phyloP scores from a whole-genome alignment of 106 monocot genomes.

The Dendrobium nobile region DNA sequence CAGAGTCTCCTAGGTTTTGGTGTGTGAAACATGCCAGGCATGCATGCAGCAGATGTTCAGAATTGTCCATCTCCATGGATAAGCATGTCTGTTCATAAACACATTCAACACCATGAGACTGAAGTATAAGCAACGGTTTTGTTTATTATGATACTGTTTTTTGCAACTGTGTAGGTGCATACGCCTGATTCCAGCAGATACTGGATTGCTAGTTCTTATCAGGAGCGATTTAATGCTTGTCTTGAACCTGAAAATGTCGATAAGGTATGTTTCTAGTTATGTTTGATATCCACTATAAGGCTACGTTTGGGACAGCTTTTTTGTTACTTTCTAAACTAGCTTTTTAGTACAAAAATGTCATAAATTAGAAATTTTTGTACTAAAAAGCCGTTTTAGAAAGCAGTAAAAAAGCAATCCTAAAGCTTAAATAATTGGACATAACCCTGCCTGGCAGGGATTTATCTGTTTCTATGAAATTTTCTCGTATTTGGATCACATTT shows the following conservation, averaged over 20 bases:
- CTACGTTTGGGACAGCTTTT: too few species aligned
- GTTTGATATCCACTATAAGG: not conserved
- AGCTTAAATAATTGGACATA: not conserved
- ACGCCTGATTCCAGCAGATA: constrained; percentile 99
- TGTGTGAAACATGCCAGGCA: not conserved
- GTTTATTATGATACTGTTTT: not conserved
- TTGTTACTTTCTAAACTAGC: too few species aligned
- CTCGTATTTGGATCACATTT: constrained; percentile 1
- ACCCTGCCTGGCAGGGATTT: not conserved
- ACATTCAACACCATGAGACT: not conserved
- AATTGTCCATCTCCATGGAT: not conserved
- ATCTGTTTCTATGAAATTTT: not conserved
- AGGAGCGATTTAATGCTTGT: constrained; percentile 51
- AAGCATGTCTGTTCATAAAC: not conserved
- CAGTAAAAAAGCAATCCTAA: too few species aligned
- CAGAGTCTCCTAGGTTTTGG: too few species aligned
- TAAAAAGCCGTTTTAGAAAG: too few species aligned
- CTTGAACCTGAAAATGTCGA: constrained; percentile 98
- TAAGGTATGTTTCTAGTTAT: constrained; percentile 47
- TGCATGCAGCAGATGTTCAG: not conserved
- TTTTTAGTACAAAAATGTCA: too few species aligned
- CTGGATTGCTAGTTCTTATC: constrained; percentile 88
- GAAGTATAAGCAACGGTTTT: not conserved
- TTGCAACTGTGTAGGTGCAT: constrained; percentile 55
- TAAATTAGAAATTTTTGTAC: too few species aligned